These are phyloP conservation scores for Solanum chmielewskii DNA, from an alignment of 257 asterid species.

Conservation along the genomic window DNA sequence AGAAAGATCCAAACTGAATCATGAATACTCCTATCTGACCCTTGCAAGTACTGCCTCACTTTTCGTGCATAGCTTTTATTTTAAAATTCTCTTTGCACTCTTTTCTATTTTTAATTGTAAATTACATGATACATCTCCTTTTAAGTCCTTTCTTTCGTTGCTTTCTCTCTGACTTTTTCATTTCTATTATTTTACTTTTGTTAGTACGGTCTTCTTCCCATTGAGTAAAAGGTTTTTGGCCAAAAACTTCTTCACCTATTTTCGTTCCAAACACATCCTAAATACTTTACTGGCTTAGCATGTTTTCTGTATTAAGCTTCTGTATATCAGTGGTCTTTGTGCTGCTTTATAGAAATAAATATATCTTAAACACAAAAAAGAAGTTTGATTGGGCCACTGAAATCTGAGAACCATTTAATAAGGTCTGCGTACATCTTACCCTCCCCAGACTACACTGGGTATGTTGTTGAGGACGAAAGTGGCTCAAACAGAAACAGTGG, in stretches of 20 bases:
- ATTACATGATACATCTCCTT: neutral
- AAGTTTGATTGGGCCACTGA: neutral
- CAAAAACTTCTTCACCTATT: neutral
- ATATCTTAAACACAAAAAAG: neutral
- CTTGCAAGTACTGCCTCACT: neutral
- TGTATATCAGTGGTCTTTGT: neutral
- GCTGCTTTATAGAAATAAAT: neutral
- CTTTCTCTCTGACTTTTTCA: neutral
- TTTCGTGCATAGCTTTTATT: neutral
- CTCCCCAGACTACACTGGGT: neutral
- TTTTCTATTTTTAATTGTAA: neutral
- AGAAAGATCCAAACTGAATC: neutral
- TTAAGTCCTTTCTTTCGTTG: neutral
- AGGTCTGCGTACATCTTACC: neutral
- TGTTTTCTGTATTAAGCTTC: neutral
- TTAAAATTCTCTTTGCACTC: neutral
- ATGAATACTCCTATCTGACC: neutral
- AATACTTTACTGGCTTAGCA: neutral
- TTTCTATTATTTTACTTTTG: neutral
- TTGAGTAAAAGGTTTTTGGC: neutral
- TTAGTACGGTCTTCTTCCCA: neutral
- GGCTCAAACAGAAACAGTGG: neutral
- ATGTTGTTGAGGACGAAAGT: neutral
- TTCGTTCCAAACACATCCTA: neutral
- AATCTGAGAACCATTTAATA: neutral